phyloP scores from a whole-genome alignment of 1,139 yeast genomes.

The Spencermartinsiella ligniputridi region DNA sequence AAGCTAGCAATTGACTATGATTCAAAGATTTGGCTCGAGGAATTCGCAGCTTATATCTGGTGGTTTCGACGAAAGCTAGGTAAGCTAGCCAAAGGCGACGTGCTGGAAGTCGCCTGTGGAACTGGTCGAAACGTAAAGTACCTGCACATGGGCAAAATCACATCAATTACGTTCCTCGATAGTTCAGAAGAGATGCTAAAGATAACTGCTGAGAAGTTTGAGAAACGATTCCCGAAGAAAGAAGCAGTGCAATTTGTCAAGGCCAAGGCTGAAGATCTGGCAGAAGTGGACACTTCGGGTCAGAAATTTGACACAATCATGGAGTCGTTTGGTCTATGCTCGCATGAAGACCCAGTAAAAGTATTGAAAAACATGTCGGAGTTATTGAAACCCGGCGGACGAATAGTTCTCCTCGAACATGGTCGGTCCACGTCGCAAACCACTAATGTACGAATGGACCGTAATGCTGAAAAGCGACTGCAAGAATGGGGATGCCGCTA shows the following conservation, averaged over 20 bases:
- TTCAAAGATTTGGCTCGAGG: constrained; percentile 80
- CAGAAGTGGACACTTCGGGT: constrained; percentile 46
- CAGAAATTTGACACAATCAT: constrained; percentile 81
- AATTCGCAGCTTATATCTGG: constrained; percentile 75
- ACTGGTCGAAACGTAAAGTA: constrained; percentile 90
- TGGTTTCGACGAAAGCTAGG: constrained; percentile 78
- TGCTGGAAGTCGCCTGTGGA: constrained; percentile 90
- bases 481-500: constrained; percentile 96
- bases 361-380: constrained; percentile 71
- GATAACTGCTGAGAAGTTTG: constrained; percentile 70
- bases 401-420: constrained; percentile 83
- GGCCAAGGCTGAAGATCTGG: constrained; percentile 86
- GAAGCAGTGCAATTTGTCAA: constrained; percentile 75
- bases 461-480: constrained; percentile 77
- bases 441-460: constrained; percentile 76
- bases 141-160: constrained; percentile 53
- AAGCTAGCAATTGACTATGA: constrained; percentile 78
- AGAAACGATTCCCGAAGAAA: constrained; percentile 58
- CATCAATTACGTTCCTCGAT: constrained; percentile 79
- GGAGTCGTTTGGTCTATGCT: constrained; percentile 93
- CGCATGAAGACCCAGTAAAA: constrained; percentile 86
- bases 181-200: constrained; percentile 83
- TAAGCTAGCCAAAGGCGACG: constrained; percentile 79
- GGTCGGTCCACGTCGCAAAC: constrained; percentile 81
- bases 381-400: constrained; percentile 83